Evolutionary conservation across 1,284 basidiomycete species (phyloP).

Genomic region (Boletus smithii): DNA sequence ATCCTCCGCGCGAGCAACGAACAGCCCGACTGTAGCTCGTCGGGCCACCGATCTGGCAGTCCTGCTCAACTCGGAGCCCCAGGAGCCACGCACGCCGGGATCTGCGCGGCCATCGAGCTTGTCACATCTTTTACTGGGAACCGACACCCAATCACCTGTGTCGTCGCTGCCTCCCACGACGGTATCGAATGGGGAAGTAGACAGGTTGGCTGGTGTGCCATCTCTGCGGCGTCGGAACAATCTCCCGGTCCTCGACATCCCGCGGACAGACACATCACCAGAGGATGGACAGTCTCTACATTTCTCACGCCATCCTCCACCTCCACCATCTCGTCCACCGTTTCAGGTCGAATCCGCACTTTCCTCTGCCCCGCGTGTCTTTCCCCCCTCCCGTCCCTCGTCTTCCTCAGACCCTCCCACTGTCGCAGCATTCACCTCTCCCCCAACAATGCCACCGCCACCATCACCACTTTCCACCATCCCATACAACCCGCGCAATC

Average conservation of each 20-base stretch:
- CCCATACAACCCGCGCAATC: conserved; percentile 62
- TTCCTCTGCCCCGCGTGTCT: conserved; percentile 23
- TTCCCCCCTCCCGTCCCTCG: conserved; percentile 26
- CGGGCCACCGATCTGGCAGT: conserved; percentile 68
- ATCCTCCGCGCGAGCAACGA: conserved; percentile 34
- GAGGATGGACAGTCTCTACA: conserved; percentile 24
- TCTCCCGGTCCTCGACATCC: conserved; percentile 35
- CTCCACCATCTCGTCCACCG: conserved; percentile 30
- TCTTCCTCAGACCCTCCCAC: conserved; percentile 24
- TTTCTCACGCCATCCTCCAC: conserved; percentile 29
- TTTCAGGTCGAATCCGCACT: conserved; percentile 28
- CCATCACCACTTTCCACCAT: conserved; percentile 32
- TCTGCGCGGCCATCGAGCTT: conserved; percentile 43
- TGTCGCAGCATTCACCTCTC: conserved; percentile 20
- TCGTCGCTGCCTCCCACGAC: conserved; percentile 6
- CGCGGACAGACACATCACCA: conserved; percentile 20
- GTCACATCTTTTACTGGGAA: conserved; percentile 49
- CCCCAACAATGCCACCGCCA: conserved; percentile 30
- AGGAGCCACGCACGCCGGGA: conserved; percentile 40
- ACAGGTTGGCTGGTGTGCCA: conserved; percentile 40
- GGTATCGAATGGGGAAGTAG: conserved; percentile 28
- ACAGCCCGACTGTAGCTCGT: conserved; percentile 49
- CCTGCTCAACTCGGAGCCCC: conserved; percentile 60
- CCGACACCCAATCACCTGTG: conserved; percentile 23
- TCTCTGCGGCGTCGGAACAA: conserved; percentile 38